Conservation (phyloP, 139 green algal genomes). For the Pycnococcus provasolii region DNA sequence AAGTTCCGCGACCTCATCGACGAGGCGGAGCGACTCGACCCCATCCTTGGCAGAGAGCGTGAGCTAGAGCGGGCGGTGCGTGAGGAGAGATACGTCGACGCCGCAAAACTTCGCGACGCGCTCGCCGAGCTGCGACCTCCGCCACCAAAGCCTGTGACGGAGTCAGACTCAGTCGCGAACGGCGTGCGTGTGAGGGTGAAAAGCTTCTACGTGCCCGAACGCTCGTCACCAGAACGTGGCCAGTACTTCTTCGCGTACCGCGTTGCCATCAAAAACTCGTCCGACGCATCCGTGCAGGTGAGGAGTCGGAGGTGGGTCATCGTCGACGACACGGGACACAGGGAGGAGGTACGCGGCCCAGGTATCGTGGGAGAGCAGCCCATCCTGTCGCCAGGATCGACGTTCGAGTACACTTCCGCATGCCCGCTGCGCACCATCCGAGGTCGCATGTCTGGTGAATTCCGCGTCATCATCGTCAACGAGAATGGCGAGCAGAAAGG, state of each 20-base stretch:
- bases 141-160: neutral
- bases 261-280: conserved; percentile 39
- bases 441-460: conserved; percentile 57
- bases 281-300: conserved; percentile 36
- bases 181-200: conserved; percentile 40
- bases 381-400: conserved; percentile 47
- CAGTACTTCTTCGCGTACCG: conserved; percentile 54
- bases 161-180: conserved; percentile 31
- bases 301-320: conserved; percentile 46
- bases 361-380: conserved; percentile 70
- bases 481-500: too few species aligned
- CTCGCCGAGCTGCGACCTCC: conserved; percentile 18
- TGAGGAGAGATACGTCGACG: conserved; percentile 45
- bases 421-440: conserved; percentile 48
- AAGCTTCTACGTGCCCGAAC: conserved; percentile 38
- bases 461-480: neutral
- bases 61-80: conserved; percentile 36
- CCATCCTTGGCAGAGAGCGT: conserved; percentile 22
- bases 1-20: conserved; percentile 22
- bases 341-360: conserved; percentile 51
- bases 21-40: conserved; percentile 32
- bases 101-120: conserved; percentile 19
- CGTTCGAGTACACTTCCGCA: conserved; percentile 53
- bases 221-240: conserved; percentile 31
- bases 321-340: conserved; percentile 39